Base-by-base conservation (phyloP, 805 yeast genomes). In the Kodamaea kaohsiungensis region DNA sequence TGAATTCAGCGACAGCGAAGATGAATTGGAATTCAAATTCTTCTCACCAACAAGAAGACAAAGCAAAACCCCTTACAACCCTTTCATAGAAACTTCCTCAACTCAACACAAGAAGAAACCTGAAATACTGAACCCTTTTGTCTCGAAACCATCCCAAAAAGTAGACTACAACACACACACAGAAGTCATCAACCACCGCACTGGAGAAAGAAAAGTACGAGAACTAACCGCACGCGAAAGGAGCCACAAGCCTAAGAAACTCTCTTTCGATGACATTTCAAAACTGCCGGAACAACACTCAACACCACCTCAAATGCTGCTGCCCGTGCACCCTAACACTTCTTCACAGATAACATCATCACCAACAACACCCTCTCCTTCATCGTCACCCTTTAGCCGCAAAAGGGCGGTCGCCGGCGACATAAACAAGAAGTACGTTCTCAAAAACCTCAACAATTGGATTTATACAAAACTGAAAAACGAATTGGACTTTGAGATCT, bases 141-240 rank as follows among this genome's bases (percentile, higher is more conserved):
- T 39, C 19, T 37, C 53, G 22, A 33, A 9, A 33, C 49, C 51
- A 9, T 18, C 17, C n/a, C 10, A 25, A 19, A 40, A 40, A 13
- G 43, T 64, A 48, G 68, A 71, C 50, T 75, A 69, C 54, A 71
- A 70, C 17, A 65, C 71, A 13, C 75, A 73, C 48, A 64, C 74
- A 50, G 82, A 79, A 56, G 62, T 70, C 55, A 59, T 77, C 33
- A 71, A 78, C 61, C 72, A 68, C 54, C 71, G 70, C 50, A 77
- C 80, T 0, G 82, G 82, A 2, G 67, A 76, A 53, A 67, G 66
- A 25, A 61, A 66, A 6, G 61, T 66, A 8, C 61, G 64, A 47
- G 59, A 61, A 33, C 57, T 77, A 40, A 64, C 70, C 18, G 66
- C 65, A 13, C 57, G 56, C 8, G 73, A 76, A 47, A 61, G 65